phyloP scores from a whole-genome alignment of 2,329 filamentous ascomycete species.

The Epichloe scottii region DNA sequence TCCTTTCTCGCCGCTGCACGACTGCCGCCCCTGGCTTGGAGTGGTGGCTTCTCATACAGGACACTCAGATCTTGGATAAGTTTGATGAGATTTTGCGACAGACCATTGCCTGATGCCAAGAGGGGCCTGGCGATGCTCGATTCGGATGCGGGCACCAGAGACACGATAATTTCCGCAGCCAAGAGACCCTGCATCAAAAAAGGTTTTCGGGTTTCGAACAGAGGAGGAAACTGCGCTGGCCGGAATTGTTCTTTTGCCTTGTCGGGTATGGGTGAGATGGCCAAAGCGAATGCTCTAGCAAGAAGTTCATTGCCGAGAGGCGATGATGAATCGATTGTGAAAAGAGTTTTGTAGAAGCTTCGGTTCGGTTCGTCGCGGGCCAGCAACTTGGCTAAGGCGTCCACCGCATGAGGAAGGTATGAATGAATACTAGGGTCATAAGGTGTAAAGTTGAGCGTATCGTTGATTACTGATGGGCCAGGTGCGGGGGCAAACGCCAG shows the following conservation, averaged over 20 bases:
- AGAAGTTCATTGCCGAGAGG: constrained; percentile 64
- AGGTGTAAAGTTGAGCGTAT: constrained; percentile 59
- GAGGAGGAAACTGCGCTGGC: constrained; percentile 45
- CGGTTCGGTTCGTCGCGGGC: constrained; percentile 90
- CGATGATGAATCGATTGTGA: constrained; percentile 55
- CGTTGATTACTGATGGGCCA: constrained; percentile 43
- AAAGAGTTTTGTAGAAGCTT: constrained; percentile 70
- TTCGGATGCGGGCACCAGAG: constrained; percentile 60
- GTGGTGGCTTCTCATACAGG: constrained; percentile 34
- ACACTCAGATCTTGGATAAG: constrained; percentile 61
- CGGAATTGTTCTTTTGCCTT: constrained; percentile 38
- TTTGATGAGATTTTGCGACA: constrained; percentile 66
- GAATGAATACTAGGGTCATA: constrained; percentile 74
- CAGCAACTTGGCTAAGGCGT: constrained; percentile 80
- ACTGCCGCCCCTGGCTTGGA: constrained; percentile 16
- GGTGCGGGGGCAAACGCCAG: constrained; percentile 80
- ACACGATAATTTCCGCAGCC: constrained; percentile 76
- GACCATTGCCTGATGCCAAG: constrained; percentile 74
- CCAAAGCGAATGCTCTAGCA: constrained; percentile 75
- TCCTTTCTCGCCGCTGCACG: constrained; percentile 29
- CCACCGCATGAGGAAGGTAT: constrained; percentile 81
- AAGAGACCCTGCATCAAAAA: constrained; percentile 86
- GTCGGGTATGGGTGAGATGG: constrained; percentile 75
- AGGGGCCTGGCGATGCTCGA: constrained; percentile 61
- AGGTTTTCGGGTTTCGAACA: constrained; percentile 75